Percentiles rank a stretch among this genome's conserved stretches.
Conservation (phyloP, 2,329 filamentous ascomycete species). For the Macrophomina phaseolina region DNA sequence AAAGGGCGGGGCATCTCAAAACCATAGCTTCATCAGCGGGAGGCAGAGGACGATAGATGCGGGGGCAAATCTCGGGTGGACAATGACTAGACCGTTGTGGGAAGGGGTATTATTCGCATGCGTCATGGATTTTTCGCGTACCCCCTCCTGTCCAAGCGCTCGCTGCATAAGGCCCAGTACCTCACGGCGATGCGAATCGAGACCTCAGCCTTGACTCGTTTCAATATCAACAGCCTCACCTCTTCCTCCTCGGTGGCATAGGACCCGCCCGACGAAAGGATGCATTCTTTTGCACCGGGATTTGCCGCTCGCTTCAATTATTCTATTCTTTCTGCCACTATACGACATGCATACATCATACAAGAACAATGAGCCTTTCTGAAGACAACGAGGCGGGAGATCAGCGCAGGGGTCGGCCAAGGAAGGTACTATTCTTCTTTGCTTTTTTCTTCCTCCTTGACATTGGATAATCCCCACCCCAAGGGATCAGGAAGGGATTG, state of each 20-base stretch:
- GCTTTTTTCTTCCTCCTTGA: not conserved
- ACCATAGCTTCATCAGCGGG: too few relatives aligned
- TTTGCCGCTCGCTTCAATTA: not conserved
- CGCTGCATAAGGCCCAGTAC: not conserved
- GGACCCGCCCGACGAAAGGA: not conserved
- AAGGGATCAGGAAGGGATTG: too few relatives aligned
- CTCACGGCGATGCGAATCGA: not conserved
- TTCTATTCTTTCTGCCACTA: not conserved
- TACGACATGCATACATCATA: not conserved
- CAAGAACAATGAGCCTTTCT: not conserved
- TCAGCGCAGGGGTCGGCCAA: not conserved
- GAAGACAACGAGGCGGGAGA: not conserved
- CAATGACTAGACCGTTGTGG: conserved; percentile 1
- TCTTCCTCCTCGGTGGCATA: too few relatives aligned
- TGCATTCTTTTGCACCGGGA: not conserved
- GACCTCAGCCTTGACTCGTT: not conserved
- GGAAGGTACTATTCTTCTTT: too few relatives aligned
- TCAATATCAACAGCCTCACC: too few relatives aligned
- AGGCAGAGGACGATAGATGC: not conserved
- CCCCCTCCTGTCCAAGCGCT: not conserved
- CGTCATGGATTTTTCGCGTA: conserved; percentile 2
- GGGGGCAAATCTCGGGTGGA: not conserved
- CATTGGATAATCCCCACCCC: not conserved
- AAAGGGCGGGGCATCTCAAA: not conserved
- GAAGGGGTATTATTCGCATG: conserved; percentile 14